Percentiles rank a stretch among this genome's conserved stretches.
phyloP scores from a whole-genome alignment of 2,329 filamentous ascomycete species.

The Rhynchosporium agropyri region DNA sequence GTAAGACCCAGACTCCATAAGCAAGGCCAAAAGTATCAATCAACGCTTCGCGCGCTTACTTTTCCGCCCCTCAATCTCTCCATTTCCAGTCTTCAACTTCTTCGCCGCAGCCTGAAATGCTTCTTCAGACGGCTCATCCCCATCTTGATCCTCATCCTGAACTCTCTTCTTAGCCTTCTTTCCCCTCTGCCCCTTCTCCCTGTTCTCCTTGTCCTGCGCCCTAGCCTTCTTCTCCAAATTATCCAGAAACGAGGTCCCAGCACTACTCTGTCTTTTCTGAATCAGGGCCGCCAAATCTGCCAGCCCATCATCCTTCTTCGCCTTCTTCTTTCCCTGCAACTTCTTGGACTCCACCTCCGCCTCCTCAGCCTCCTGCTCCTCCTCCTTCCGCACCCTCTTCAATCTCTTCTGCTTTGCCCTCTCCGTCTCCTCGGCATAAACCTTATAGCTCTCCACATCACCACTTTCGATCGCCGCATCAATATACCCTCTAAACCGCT shows the following conservation, averaged over 20 bases:
- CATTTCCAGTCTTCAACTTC: constrained; percentile 44
- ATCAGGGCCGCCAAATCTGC: constrained; percentile 70
- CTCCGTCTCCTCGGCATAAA: constrained; percentile 75
- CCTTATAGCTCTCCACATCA: constrained; percentile 66
- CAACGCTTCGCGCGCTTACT: constrained; percentile 36
- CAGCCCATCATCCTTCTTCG: constrained; percentile 48
- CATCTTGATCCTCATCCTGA: constrained; percentile 61
- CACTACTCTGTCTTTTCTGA: constrained; percentile 66
- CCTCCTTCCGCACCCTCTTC: constrained; percentile 67
- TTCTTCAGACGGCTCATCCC: constrained; percentile 62
- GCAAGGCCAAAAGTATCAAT: constrained; percentile 11
- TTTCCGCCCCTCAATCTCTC: constrained; percentile 26
- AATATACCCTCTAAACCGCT: constrained; percentile 79
- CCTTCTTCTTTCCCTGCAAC: constrained; percentile 54
- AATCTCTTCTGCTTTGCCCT: constrained; percentile 61
- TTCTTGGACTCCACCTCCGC: constrained; percentile 77
- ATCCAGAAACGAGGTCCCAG: constrained; percentile 67
- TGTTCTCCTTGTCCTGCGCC: constrained; percentile 46
- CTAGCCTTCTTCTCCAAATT: constrained; percentile 77
- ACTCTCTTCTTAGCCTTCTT: constrained; percentile 55
- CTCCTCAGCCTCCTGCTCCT: constrained; percentile 67
- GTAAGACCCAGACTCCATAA: constrained; percentile 19
- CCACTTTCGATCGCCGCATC: constrained; percentile 74
- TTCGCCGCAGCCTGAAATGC: constrained; percentile 61
- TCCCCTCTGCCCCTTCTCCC: constrained; percentile 56